phyloP scores from a whole-genome alignment of 805 yeast species.

The Isabelozyma pseudorhagii region DNA sequence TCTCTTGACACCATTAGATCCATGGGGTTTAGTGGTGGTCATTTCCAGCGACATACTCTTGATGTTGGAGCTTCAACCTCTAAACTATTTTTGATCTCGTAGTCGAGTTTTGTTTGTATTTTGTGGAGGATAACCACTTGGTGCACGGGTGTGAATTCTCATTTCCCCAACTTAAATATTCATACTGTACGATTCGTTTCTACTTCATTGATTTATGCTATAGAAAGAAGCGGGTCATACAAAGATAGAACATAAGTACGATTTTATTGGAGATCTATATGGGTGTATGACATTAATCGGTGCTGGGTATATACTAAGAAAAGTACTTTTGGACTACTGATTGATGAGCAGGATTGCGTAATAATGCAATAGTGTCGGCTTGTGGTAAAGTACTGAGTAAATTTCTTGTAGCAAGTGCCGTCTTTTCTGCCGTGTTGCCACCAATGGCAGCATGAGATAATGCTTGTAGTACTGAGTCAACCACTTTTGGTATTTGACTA shows the following conservation, averaged over 20 bases:
- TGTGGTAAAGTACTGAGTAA: conserved; percentile 66
- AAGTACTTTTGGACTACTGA: conserved; percentile 63
- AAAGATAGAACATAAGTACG: background rate
- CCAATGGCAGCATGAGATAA: conserved; percentile 60
- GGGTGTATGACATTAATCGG: background rate
- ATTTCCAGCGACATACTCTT: background rate
- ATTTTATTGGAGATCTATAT: background rate
- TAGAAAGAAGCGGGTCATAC: too few species aligned
- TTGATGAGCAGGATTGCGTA: conserved; percentile 62
- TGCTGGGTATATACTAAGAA: conserved; percentile 12
- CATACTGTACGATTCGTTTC: too few species aligned
- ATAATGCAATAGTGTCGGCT: conserved; percentile 59
- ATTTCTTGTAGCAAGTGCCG: conserved; percentile 60
- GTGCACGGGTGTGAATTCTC: background rate
- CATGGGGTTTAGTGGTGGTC: background rate
- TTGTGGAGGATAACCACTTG: background rate
- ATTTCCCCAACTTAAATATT: too few species aligned
- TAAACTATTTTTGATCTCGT: background rate
- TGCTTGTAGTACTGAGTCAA: conserved; percentile 73
- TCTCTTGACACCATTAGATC: conserved; percentile 8
- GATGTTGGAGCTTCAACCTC: background rate
- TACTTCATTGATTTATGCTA: too few species aligned
- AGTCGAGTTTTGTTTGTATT: background rate
- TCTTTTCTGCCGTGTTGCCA: conserved; percentile 69
- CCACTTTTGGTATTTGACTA: conserved; percentile 55